Percentiles rank a stretch among this genome's conserved stretches.
Conservation (phyloP, 176 grass and related monocot species). For the Oryza glaberrima region DNA sequence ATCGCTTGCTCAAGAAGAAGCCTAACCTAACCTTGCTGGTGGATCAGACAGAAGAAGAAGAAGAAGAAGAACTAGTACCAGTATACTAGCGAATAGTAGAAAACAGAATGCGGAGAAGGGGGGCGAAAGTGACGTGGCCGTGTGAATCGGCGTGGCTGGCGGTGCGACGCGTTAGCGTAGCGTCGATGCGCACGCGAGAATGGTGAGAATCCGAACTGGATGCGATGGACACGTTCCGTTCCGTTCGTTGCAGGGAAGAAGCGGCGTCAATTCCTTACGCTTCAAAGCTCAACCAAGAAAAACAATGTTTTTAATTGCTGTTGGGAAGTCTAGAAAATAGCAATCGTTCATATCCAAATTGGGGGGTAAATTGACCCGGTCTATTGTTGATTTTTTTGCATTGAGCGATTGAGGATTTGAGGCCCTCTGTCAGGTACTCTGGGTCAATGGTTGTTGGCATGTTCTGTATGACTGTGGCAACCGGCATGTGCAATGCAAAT, state of each 20-base stretch:
- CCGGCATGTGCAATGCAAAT: background rate
- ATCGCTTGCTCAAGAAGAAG: background rate
- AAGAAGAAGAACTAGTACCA: background rate
- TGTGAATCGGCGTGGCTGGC: constrained; percentile 8
- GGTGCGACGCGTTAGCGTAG: constrained; percentile 28
- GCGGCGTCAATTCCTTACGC: constrained; percentile 1
- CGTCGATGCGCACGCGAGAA: constrained; percentile 12
- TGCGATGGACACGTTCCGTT: constrained; percentile 37
- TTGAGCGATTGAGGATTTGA: background rate
- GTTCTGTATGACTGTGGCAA: background rate
- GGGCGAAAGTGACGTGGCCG: background rate
- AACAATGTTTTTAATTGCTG: background rate
- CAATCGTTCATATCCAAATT: background rate
- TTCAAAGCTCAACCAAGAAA: background rate
- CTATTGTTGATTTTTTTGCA: background rate
- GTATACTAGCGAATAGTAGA: background rate
- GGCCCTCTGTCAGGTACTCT: background rate
- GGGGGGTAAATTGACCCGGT: background rate
- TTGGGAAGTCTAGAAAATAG: background rate
- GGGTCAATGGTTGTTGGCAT: constrained; percentile 11
- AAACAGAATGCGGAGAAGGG: background rate
- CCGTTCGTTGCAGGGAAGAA: background rate
- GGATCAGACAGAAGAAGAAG: background rate
- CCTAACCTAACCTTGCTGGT: background rate
- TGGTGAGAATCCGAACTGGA: too few species aligned